Percentiles rank a stretch among this genome's conserved stretches.
Conservation (phyloP, 768 basidiomycete genomes). For the Tulasnella sp. region DNA sequence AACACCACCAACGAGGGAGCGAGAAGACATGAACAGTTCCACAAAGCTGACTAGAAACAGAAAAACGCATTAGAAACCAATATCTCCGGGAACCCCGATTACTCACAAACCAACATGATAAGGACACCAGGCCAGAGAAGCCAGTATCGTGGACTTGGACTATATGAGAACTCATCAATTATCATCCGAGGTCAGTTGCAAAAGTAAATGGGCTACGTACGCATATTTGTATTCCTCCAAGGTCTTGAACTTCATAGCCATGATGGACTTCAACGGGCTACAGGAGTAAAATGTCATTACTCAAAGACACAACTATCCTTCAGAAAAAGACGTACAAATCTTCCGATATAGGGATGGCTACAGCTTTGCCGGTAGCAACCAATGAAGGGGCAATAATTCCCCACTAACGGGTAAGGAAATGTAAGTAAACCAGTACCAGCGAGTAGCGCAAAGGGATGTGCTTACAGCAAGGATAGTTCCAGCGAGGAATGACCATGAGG, state of each 20-base stretch:
- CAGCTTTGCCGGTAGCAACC: conserved; percentile 40
- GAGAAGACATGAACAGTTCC: conserved; percentile 35
- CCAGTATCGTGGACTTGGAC: conserved; percentile 51
- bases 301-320: too few species aligned
- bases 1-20: conserved; percentile 20
- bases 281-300: too few species aligned
- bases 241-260: conserved; percentile 35
- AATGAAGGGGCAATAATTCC: conserved; percentile 42
- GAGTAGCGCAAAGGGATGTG: conserved; percentile 23
- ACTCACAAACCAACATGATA: conserved; percentile 42
- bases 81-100: neutral
- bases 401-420: neutral
- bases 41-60: conserved; percentile 26
- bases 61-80: neutral
- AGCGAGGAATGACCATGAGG: conserved; percentile 29
- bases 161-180: too few species aligned
- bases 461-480: conserved; percentile 49
- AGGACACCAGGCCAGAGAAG: conserved; percentile 50
- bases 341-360: conserved; percentile 30
- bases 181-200: too few species aligned
- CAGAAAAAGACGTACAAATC: too few species aligned
- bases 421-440: neutral
- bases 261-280: conserved; percentile 37
- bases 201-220: too few species aligned
- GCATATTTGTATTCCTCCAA: conserved; percentile 29